A percentile compares a stretch with the other conserved stretches of the same genome.
phyloP scores from a whole-genome alignment of 331 rosid genomes.

The Pyracantha coccinea region DNA sequence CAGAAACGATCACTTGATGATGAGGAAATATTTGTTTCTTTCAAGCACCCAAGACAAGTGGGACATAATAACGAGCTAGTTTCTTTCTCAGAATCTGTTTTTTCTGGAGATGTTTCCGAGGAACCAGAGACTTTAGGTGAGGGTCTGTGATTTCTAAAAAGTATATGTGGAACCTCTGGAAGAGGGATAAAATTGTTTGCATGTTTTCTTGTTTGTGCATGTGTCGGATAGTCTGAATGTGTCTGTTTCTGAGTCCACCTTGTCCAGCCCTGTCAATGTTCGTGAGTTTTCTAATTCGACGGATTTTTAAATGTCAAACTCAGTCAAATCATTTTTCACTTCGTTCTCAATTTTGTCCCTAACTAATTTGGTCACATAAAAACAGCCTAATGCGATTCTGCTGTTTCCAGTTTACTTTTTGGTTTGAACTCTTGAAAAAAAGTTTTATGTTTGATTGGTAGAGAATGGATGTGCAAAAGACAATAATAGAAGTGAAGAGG shows the following conservation, averaged over 20 bases:
- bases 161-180: background rate
- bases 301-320: background rate
- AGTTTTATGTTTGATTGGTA: constrained; percentile 39
- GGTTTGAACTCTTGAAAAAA: constrained; percentile 8
- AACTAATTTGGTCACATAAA: background rate
- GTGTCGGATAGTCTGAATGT: background rate
- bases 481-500: constrained; percentile 33
- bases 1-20: constrained; percentile 68
- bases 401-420: background rate
- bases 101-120: constrained; percentile 27
- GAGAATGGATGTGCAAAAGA: constrained; percentile 43
- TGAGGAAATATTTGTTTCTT: constrained; percentile 47
- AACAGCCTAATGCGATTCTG: background rate
- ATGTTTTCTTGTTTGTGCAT: background rate
- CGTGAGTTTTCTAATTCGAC: background rate
- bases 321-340: background rate
- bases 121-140: constrained; percentile 50
- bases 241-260: background rate
- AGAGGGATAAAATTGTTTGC: background rate
- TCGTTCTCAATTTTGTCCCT: background rate
- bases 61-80: constrained; percentile 38
- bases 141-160: constrained; percentile 2
- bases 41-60: constrained; percentile 56
- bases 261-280: background rate
- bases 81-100: constrained; percentile 62